Base-by-base conservation (phyloP, 2,329 filamentous ascomycete species). In the Pyricularia grisea region DNA sequence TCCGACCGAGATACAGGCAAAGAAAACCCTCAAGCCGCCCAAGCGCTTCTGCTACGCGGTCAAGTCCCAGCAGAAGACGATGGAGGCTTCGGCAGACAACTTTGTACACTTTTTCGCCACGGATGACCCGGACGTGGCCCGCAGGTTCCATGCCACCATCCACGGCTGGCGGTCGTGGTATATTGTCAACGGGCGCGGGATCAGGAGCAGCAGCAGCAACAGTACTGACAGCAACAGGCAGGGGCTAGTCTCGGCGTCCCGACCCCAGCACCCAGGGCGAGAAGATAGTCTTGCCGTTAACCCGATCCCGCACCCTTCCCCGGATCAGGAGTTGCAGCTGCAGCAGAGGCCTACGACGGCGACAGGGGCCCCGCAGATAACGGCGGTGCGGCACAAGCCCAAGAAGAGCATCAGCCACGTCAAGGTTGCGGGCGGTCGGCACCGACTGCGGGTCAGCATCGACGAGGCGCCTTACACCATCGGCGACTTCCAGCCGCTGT, bases 151-250 rank as follows among this genome's bases (percentile, higher is more conserved):
- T 74, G 82, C 85, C 20, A 84, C 85, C 28, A 84, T 97, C 1
- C 93, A 97, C 71, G 81, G 81, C 58, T 97, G 94, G 94, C 87
- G 94, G 70, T 96, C 92, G 77, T 97, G 93, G 93, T 97, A 97
- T 75, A 80, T 97, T 9, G 90, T 92, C 63, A 89, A 92, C 73
- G 88, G 88, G 71, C 85, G 67, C 12, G 58, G 33, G 3, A 36
- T 2, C 6, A 36, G 33, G 6, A 6, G 11, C 12, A 14, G 33
- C 33, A 36, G 11, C 33, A 3, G 33, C 33, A 3, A 6, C 33
- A 36, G 33, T 5, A 36, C 30, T 30, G n/a, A 27, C 31, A 12
- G 10, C 17, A 4, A 17, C 27, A 10, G 10, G 30, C 20, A n/a
- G 30, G 65, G 64, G 9, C 3, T 28, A 4, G 64, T 4, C 64